Evolutionary conservation across 1,139 yeast genomes (phyloP).

Genomic region (Debaryomycetaceae sp.): DNA sequence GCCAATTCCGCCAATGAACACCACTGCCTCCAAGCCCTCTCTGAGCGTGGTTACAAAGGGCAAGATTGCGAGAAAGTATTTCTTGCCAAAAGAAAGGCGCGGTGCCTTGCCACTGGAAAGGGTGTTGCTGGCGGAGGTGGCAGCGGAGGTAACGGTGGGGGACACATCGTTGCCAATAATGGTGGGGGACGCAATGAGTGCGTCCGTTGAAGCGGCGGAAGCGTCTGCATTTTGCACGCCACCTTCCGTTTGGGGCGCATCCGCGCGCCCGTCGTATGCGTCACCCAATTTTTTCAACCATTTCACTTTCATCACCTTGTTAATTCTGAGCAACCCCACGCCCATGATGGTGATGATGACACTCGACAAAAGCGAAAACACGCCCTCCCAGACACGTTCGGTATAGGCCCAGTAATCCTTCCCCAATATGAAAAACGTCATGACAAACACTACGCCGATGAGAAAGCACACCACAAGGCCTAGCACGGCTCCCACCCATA

Average conservation of each 20-base stretch:
- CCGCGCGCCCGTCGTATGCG: constrained; percentile 22
- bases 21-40: constrained; percentile 48
- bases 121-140: not conserved
- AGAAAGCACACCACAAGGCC: constrained; percentile 74
- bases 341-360: constrained; percentile 87
- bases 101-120: not conserved
- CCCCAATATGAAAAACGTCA: constrained; percentile 72
- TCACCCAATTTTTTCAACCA: constrained; percentile 48
- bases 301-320: constrained; percentile 54
- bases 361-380: constrained; percentile 76
- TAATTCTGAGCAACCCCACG: constrained; percentile 74
- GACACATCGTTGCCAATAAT: too few species aligned
- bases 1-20: constrained; percentile 47
- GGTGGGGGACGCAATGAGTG: not conserved
- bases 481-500: constrained; percentile 75
- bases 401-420: constrained; percentile 78
- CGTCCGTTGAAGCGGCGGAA: not conserved
- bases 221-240: constrained; percentile 8
- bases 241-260: constrained; percentile 10
- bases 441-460: constrained; percentile 72
- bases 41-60: constrained; percentile 43
- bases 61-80: constrained; percentile 35
- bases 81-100: constrained; percentile 25
- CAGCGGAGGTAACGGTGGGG: not conserved
- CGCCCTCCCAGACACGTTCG: constrained; percentile 90